Base-by-base conservation (phyloP, 345 rosid species). In the Geranium rotundifolium region DNA sequence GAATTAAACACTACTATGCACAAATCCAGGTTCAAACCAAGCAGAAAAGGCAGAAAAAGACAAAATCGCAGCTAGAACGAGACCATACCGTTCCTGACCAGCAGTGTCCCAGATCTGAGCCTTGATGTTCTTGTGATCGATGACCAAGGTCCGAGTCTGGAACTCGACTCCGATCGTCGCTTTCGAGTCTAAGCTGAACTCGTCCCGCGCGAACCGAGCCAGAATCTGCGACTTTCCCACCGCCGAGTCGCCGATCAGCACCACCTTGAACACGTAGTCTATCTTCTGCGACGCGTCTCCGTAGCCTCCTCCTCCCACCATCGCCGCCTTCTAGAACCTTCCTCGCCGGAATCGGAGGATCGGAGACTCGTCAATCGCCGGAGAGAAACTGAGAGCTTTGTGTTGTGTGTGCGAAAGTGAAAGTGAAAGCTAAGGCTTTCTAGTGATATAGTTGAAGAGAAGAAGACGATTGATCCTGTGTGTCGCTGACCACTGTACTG, bases 41-140 rank as follows among this genome's bases (percentile, higher is more conserved):
- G 41, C 41, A 23, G 41, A 12, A 10, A 27, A 14, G n/a, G 59
- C 41, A 34, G 4, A 34, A 12, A 10, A 27, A 14, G n/a, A 62
- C 41, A 34, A 8, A 34, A 34, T 34, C 41, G 4, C 41, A 31
- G 41, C 39, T 20, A 19, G 18, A 6, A 29, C 13, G 1, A 19
- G 50, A 41, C 17, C 13, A 1, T 30, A 86, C 92, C 92, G 75
- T 76, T 91, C 98, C 70, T 92, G 95, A 17, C 96, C 98, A 64
- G 96, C 98, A 65, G 98, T 91, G 65, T 91, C 98, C 98, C 98
- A 91, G 96, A 91, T 89, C 96, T 91, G 98, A 63, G 96, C 98
- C 76, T 91, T 89, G 30, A 91, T 82, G 65, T 84, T 83, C 75
- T 89, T 89, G 15, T 85, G 86, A 34, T 87, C 79, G 61, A 91